Evolutionary conservation across 73 alveolate species (phyloP).

Genomic region (Urostyla sp.): DNA sequence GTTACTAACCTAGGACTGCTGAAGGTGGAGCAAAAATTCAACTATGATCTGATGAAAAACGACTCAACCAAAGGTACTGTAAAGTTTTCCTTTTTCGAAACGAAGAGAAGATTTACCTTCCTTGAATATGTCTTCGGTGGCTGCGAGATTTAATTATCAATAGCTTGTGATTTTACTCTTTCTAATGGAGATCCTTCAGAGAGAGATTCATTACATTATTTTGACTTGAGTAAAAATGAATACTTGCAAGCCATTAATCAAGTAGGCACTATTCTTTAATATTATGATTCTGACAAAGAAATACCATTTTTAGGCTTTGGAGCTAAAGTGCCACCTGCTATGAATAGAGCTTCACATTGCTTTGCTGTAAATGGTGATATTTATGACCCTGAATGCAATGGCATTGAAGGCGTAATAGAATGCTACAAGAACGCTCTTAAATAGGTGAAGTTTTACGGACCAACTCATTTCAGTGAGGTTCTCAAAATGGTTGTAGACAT

Average conservation of each 20-base stretch:
- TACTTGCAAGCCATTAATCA: conserved; percentile 81
- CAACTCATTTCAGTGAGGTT: conserved; percentile 84
- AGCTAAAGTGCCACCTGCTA: conserved; percentile 83
- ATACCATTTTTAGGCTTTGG: conserved; percentile 97
- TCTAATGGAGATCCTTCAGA: conserved; percentile 87
- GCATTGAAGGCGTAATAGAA: conserved; percentile 86
- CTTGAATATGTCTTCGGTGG: conserved; percentile 91
- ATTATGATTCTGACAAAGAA: conserved; percentile 90
- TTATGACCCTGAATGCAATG: conserved; percentile 89
- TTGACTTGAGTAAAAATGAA: conserved; percentile 72
- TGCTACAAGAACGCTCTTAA: conserved; percentile 80
- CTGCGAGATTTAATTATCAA: conserved; percentile 85
- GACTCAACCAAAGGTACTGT: conserved; percentile 34
- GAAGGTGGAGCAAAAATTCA: not conserved
- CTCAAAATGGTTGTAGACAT: conserved; percentile 45
- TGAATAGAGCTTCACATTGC: conserved; percentile 84
- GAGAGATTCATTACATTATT: conserved; percentile 72
- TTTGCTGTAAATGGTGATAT: conserved; percentile 93
- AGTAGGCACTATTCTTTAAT: conserved; percentile 88
- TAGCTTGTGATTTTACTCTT: conserved; percentile 94
- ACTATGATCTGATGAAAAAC: not conserved
- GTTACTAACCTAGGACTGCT: not conserved
- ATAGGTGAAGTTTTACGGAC: conserved; percentile 87
- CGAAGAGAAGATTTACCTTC: conserved; percentile 73
- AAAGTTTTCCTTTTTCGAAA: conserved; percentile 15